phyloP scores from a whole-genome alignment of 2,329 filamentous ascomycete genomes.

The Verticillium alfalfae region DNA sequence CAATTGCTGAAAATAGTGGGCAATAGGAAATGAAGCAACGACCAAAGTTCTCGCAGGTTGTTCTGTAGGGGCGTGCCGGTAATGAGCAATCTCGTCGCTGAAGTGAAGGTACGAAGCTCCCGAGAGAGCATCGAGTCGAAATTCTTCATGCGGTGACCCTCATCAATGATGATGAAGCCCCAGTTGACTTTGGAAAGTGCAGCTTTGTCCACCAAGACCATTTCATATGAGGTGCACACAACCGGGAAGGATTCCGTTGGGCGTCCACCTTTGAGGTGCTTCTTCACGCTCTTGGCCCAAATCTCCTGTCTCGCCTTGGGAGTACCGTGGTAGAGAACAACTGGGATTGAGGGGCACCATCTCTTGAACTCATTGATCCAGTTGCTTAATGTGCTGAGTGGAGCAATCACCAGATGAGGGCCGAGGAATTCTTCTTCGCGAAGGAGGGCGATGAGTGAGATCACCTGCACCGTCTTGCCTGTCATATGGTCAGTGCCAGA shows the following conservation, averaged over 20 bases:
- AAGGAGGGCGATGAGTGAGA: conserved; percentile 79
- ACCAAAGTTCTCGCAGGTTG: conserved; percentile 93
- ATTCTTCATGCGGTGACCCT: conserved; percentile 96
- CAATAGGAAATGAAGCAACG: conserved; percentile 84
- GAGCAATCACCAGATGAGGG: conserved; percentile 85
- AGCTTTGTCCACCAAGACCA: conserved; percentile 85
- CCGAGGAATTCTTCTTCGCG: conserved; percentile 83
- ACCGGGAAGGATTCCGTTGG: conserved; percentile 72
- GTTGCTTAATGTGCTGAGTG: conserved; percentile 86
- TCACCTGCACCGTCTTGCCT: conserved; percentile 90
- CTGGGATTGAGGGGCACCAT: conserved; percentile 86
- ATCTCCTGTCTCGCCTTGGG: conserved; percentile 72
- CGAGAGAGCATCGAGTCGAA: conserved; percentile 88
- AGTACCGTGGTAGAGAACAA: conserved; percentile 84
- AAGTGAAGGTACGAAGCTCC: conserved; percentile 81
- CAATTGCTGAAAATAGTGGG: conserved; percentile 91
- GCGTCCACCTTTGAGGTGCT: conserved; percentile 56
- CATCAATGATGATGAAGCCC: conserved; percentile 98
- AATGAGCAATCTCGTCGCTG: conserved; percentile 84
- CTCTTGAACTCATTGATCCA: conserved; percentile 92
- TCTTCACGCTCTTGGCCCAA: conserved; percentile 66
- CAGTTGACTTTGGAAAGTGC: conserved; percentile 79
- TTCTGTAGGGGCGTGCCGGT: conserved; percentile 95
- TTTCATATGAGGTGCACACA: conserved; percentile 93
- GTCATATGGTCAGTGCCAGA: conserved; percentile 2